Evolutionary conservation across 768 basidiomycete species (phyloP).

Genomic region (Leccinum incarnatum): DNA sequence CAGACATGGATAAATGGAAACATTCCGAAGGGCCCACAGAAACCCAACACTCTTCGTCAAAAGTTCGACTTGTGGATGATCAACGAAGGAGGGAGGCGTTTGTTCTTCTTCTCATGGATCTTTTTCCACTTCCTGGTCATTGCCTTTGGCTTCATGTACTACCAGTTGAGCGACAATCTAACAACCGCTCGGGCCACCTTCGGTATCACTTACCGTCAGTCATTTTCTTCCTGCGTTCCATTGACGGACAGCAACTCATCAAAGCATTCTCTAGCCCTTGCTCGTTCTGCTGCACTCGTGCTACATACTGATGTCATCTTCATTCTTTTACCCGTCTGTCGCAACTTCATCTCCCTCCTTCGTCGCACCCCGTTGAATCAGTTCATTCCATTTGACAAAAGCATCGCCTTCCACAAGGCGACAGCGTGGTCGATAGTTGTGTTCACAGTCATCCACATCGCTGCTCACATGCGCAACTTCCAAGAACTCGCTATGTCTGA

Average conservation of each 20-base stretch:
- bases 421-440: slow-evolving; percentile 89
- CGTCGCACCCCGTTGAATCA: slow-evolving; percentile 83
- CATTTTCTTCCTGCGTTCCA: background rate
- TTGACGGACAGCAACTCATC: background rate
- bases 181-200: slow-evolving; percentile 63
- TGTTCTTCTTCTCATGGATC: slow-evolving; percentile 82
- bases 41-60: slow-evolving; percentile 41
- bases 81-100: slow-evolving; percentile 77
- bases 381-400: slow-evolving; percentile 92
- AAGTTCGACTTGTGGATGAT: slow-evolving; percentile 83
- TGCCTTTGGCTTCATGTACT: slow-evolving; percentile 73
- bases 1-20: slow-evolving; percentile 44
- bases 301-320: slow-evolving; percentile 90
- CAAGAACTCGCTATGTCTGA: slow-evolving; percentile 58
- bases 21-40: slow-evolving; percentile 30
- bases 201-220: slow-evolving; percentile 75
- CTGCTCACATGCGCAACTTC: slow-evolving; percentile 88
- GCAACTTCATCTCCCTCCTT: slow-evolving; percentile 88
- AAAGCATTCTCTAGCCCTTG: slow-evolving; percentile 55
- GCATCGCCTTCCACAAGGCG: slow-evolving; percentile 86
- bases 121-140: slow-evolving; percentile 78
- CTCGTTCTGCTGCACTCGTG: slow-evolving; percentile 84
- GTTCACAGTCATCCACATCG: slow-evolving; percentile 71
- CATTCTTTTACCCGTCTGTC: slow-evolving; percentile 93
- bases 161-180: slow-evolving; percentile 77